Conservation (phyloP, 2,329 filamentous ascomycete genomes). For the Aspergillus sp. region DNA sequence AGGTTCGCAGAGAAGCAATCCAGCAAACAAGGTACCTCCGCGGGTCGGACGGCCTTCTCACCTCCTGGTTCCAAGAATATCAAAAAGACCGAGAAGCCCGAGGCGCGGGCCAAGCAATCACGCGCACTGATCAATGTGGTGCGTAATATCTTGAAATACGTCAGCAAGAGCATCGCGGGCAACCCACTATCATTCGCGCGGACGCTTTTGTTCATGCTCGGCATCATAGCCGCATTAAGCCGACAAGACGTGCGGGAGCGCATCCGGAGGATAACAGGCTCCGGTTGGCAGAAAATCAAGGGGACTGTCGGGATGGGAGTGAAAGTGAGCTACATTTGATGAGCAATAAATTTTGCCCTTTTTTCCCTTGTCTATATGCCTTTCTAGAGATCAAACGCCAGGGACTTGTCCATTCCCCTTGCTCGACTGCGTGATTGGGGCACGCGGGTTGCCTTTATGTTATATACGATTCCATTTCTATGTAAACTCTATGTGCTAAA, state of each 20-base stretch:
- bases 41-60: constrained; percentile 35
- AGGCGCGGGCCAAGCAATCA: constrained; percentile 40
- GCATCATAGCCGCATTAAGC: constrained; percentile 74
- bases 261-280: constrained; percentile 66
- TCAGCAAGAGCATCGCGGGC: constrained; percentile 54
- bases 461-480: constrained; percentile 13
- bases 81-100: constrained; percentile 42
- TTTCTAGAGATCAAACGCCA: neutral
- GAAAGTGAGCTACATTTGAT: constrained; percentile 91
- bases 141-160: constrained; percentile 53
- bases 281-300: constrained; percentile 77
- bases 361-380: neutral
- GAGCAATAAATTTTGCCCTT: neutral
- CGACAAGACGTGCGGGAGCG: constrained; percentile 74
- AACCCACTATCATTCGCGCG: constrained; percentile 60
- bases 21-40: constrained; percentile 26
- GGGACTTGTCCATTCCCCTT: neutral
- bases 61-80: constrained; percentile 38
- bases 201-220: constrained; percentile 76
- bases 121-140: constrained; percentile 49
- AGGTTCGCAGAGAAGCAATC: constrained; percentile 31
- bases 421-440: neutral
- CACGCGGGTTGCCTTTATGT: neutral
- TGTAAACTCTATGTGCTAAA: constrained; percentile 15
- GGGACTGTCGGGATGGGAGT: constrained; percentile 92